These are phyloP conservation scores for Wallemia hederae DNA, from an alignment of 1,284 basidiomycete species.

Conservation along the genomic window DNA sequence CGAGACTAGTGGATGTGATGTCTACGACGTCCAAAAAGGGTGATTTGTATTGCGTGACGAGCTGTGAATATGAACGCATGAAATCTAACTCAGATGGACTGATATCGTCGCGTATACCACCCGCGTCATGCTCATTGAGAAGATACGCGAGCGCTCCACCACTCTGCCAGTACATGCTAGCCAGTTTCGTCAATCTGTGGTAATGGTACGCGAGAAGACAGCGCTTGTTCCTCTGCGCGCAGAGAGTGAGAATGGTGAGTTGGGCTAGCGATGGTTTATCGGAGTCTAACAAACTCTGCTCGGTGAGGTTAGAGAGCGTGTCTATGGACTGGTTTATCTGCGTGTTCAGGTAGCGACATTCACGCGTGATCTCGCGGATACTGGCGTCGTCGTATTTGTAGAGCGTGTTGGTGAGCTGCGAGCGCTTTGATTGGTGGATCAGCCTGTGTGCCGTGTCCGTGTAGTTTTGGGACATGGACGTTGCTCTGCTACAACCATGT, in stretches of 20 bases:
- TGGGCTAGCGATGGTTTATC: conserved; percentile 28
- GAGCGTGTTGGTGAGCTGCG: conserved; percentile 31
- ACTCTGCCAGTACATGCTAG: conserved; percentile 63
- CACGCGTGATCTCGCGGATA: conserved; percentile 57
- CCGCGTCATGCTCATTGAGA: conserved; percentile 23
- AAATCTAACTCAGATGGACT: conserved; percentile 78
- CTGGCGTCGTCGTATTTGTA: conserved; percentile 75
- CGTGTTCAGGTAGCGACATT: conserved; percentile 53
- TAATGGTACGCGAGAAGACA: conserved; percentile 74
- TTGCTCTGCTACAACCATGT: neutral
- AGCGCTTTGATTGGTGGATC: neutral
- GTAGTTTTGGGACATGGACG: neutral
- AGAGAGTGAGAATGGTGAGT: conserved; percentile 57
- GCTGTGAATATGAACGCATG: conserved; percentile 46
- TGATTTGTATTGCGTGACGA: conserved; percentile 52
- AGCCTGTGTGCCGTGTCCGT: neutral
- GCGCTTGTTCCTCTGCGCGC: conserved; percentile 68
- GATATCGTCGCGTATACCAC: conserved; percentile 44
- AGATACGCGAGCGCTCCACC: conserved; percentile 71
- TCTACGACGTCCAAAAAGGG: conserved; percentile 65
- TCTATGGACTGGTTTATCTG: conserved; percentile 19
- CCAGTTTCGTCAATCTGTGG: conserved; percentile 49
- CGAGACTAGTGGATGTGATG: conserved; percentile 41
- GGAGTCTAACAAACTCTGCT: conserved; percentile 18
- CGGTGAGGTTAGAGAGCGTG: conserved; percentile 23